A percentile compares a stretch with the other conserved stretches of the same genome.
These are phyloP conservation scores for Agapanthus africanus DNA, from an alignment of 106 monocot species.

Conservation along the genomic window DNA sequence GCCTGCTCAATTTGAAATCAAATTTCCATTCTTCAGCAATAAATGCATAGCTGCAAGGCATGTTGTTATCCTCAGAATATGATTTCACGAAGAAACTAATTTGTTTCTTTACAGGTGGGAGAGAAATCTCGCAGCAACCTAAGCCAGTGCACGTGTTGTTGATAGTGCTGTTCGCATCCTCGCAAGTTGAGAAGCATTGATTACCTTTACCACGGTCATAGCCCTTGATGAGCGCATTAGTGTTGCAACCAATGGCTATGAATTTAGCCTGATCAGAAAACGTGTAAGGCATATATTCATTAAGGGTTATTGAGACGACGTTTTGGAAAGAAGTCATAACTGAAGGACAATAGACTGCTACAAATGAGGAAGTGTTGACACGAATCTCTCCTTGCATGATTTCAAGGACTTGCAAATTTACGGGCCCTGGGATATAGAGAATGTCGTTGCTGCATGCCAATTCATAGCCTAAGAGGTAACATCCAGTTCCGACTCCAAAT, in stretches of 20 bases:
- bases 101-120: not conserved
- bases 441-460: not conserved
- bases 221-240: not conserved
- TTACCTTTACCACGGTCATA: not conserved
- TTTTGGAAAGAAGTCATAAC: not conserved
- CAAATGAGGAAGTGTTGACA: not conserved
- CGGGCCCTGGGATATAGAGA: not conserved
- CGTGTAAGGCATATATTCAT: not conserved
- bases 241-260: slow-evolving; percentile 3
- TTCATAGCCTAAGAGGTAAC: not conserved
- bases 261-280: not conserved
- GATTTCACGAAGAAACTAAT: not conserved
- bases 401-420: not conserved
- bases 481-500: slow-evolving; percentile 1
- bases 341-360: not conserved
- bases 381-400: slow-evolving; percentile 7
- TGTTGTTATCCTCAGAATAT: not conserved
- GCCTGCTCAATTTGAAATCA: not conserved
- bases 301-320: not conserved
- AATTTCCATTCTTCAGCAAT: slow-evolving; percentile 6
- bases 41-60: slow-evolving; percentile 3
- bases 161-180: not conserved
- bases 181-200: not conserved
- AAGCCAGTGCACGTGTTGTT: not conserved
- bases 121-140: not conserved